These are phyloP conservation scores for Colletotrichum karsti DNA, from an alignment of 2,329 filamentous ascomycete genomes.

Conservation along the genomic window DNA sequence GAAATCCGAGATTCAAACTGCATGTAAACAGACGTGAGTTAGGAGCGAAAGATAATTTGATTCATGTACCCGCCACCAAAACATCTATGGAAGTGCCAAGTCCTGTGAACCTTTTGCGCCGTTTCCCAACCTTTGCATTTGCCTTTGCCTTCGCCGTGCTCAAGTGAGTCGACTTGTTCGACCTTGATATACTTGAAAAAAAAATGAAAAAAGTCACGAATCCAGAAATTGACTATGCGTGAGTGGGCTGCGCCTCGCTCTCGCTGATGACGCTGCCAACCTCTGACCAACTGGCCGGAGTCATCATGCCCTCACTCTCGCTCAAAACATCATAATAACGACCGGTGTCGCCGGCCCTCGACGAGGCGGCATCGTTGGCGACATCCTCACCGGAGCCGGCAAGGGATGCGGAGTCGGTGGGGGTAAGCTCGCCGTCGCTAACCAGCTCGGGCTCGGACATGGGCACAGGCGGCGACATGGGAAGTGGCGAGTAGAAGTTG, in stretches of 20 bases:
- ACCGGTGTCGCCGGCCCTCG: conserved; percentile 45
- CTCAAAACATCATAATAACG: conserved; percentile 65
- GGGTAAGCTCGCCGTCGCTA: conserved; percentile 64
- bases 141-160: not conserved
- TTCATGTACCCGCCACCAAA: conserved; percentile 2
- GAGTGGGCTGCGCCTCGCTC: conserved; percentile 48
- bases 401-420: conserved; percentile 66
- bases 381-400: conserved; percentile 60
- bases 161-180: not conserved
- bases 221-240: conserved; percentile 33
- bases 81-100: conserved; percentile 13
- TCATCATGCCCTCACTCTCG: conserved; percentile 66
- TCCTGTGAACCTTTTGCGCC: conserved; percentile 25
- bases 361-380: conserved; percentile 50
- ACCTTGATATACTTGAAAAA: not conserved
- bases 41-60: not conserved
- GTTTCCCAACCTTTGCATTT: not conserved
- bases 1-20: no score
- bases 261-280: conserved; percentile 70
- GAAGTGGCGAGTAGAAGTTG: conserved; percentile 68
- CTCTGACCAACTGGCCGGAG: conserved; percentile 71
- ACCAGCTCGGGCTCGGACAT: conserved; percentile 61
- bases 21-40: not conserved
- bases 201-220: not conserved
- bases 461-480: conserved; percentile 57